These are phyloP conservation scores for Piper longum DNA, from an alignment of 164 flowering plant species.

Conservation along the genomic window DNA sequence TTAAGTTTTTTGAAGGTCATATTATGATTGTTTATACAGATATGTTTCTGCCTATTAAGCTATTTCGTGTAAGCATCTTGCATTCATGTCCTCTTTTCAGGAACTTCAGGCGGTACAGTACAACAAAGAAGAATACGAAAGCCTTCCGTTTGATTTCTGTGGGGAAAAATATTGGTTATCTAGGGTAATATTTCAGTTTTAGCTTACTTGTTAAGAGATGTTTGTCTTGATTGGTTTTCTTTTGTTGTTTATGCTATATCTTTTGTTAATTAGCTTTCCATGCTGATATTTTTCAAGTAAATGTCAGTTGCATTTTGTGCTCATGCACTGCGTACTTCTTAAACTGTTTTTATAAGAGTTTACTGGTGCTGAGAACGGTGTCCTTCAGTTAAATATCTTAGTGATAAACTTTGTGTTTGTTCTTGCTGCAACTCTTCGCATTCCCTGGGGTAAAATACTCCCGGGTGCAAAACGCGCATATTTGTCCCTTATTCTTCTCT, in stretches of 20 bases:
- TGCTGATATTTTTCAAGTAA: not conserved
- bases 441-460: too few relatives aligned
- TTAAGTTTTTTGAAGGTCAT: constrained; percentile 74
- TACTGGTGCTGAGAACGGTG: too few relatives aligned
- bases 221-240: not conserved
- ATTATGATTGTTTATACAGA: not conserved
- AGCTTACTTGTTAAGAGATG: not conserved
- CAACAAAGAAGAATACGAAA: constrained; percentile 59
- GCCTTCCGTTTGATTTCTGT: constrained; percentile 81
- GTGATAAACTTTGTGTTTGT: too few relatives aligned
- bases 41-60: not conserved
- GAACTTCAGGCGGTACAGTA: constrained; percentile 59
- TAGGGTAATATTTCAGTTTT: constrained; percentile 47
- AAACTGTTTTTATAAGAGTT: too few relatives aligned
- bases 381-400: too few relatives aligned
- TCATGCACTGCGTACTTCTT: too few relatives aligned
- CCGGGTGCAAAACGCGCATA: too few relatives aligned
- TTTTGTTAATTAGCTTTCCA: too few relatives aligned
- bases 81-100: constrained; percentile 18
- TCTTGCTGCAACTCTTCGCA: too few relatives aligned
- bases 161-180: constrained; percentile 93
- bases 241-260: not conserved
- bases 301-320: too few relatives aligned
- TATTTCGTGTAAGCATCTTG: not conserved
- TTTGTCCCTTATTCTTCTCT: too few relatives aligned